Base-by-base conservation (phyloP, 306 rosid species). In the Prunus salicina region DNA sequence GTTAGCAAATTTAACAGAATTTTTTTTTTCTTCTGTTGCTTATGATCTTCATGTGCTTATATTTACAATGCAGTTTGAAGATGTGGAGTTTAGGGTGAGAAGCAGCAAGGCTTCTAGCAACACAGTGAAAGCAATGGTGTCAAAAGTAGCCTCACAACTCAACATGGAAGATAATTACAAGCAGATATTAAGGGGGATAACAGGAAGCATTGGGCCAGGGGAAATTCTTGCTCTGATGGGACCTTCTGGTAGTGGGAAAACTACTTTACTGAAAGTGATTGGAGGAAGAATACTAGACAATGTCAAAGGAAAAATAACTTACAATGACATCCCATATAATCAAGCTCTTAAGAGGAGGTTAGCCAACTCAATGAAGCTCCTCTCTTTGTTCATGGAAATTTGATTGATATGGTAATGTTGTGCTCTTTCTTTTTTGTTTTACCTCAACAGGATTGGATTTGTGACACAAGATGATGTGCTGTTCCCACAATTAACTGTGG, bases 151-250 rank as follows among this genome's bases (percentile, higher is more conserved):
- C 5, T 80, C 93, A 61, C 88, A 87, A 61, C 75, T 78, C 76
- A 83, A 76, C 63, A 72, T 70, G 64, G 86, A 87, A 77, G 90
- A 84, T 14, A 90, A 78, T 66, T 86, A 89, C 86, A 92, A 89
- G 84, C 87, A 84, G 47, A 91, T 94, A 22, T 72, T 94, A 65
- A 92, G 84, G 80, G 98, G 97, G 6, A 92, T 94, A 78, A 94
- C 97, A 6, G 98, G 97, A 85, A 86, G 93, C 79, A 80, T 92
- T 67, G 98, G 96, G 34, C 98, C 95, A 5, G 98, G 98, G 12
- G 97, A 94, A 78, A 91, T 94, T 79, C 97, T 94, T 73, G 98
- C 98, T 16, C 72, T 94, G 57, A 94, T 94, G 98, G 98, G 98
- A 27, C 97, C 98, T 69, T 94, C 98, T 64, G 98, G 98, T 0